A percentile compares a stretch with the other conserved stretches of the same genome.
Conservation (phyloP, 2,329 filamentous ascomycete genomes). For the Fusarium sp. region DNA sequence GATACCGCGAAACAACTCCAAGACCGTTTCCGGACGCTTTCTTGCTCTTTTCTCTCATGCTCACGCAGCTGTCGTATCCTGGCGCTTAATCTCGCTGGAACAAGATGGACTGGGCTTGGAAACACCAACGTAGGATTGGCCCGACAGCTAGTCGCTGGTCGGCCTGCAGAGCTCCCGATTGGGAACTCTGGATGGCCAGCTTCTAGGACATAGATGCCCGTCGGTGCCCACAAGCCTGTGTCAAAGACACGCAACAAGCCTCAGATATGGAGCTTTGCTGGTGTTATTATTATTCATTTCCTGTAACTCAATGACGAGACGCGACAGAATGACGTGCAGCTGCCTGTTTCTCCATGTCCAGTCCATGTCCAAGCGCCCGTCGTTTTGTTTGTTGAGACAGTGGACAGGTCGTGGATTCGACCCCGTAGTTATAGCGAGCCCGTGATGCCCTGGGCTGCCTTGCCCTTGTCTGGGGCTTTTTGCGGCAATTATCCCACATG, state of each 20-base stretch:
- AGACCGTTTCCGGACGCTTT: slow-evolving; percentile 32
- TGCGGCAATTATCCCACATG: slow-evolving; percentile 35
- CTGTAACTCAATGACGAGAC: slow-evolving; percentile 11
- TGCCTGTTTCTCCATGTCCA: slow-evolving; percentile 15
- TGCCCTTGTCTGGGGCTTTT: slow-evolving; percentile 2
- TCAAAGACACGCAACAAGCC: slow-evolving; percentile 23
- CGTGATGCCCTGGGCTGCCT: not conserved
- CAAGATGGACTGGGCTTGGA: slow-evolving; percentile 34
- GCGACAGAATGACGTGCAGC: slow-evolving; percentile 31
- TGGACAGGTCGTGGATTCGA: not conserved
- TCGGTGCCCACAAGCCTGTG: slow-evolving; percentile 24
- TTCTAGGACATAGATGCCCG: slow-evolving; percentile 17
- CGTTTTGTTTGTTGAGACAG: slow-evolving; percentile 18
- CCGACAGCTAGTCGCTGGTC: slow-evolving; percentile 36
- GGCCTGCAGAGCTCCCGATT: slow-evolving; percentile 43
- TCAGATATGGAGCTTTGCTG: slow-evolving; percentile 31
- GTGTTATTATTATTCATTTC: slow-evolving; percentile 21
- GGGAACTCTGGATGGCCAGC: slow-evolving; percentile 33
- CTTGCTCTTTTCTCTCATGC: not conserved
- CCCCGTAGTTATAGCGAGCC: not conserved
- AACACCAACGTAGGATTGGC: slow-evolving; percentile 42
- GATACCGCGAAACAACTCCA: slow-evolving; percentile 6
- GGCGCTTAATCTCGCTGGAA: slow-evolving; percentile 43
- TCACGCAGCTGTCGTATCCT: slow-evolving; percentile 20
- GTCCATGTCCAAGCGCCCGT: slow-evolving; percentile 29